phyloP scores from a whole-genome alignment of 2,329 filamentous ascomycete genomes.

The Akanthomyces dipterigenus region DNA sequence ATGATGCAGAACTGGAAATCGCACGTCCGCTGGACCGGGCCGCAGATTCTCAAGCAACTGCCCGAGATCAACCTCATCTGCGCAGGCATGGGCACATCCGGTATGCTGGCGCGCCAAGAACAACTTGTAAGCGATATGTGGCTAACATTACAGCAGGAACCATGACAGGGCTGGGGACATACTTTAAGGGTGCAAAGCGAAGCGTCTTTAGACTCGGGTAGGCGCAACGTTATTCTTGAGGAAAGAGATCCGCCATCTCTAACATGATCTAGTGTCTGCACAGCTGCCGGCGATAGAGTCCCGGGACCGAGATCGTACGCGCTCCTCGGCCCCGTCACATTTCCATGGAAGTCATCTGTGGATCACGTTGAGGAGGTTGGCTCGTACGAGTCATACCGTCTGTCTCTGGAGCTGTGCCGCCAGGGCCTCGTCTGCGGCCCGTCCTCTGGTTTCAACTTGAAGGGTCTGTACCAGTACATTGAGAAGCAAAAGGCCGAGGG shows the following conservation, averaged over 20 bases:
- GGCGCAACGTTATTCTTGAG: neutral
- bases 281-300: conserved; percentile 48
- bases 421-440: conserved; percentile 54
- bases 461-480: conserved; percentile 44
- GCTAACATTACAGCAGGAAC: conserved; percentile 23
- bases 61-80: conserved; percentile 51
- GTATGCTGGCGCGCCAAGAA: conserved; percentile 21
- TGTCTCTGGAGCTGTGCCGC: conserved; percentile 48
- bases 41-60: conserved; percentile 49
- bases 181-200: conserved; percentile 43
- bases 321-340: conserved; percentile 42
- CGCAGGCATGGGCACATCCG: conserved; percentile 50
- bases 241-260: accelerated
- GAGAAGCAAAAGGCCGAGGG: conserved; percentile 40
- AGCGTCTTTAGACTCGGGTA: conserved; percentile 34
- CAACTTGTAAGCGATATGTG: neutral
- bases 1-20: conserved; percentile 42
- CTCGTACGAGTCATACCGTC: conserved; percentile 44
- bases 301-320: conserved; percentile 51
- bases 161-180: conserved; percentile 43
- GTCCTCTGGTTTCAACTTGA: conserved; percentile 52
- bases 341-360: conserved; percentile 51
- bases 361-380: conserved; percentile 51
- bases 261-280: conserved; percentile 40
- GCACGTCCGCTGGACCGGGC: conserved; percentile 52